Evolutionary conservation across 164 flowering plant species (phyloP).

Genomic region (Chimonanthus salicifolius): DNA sequence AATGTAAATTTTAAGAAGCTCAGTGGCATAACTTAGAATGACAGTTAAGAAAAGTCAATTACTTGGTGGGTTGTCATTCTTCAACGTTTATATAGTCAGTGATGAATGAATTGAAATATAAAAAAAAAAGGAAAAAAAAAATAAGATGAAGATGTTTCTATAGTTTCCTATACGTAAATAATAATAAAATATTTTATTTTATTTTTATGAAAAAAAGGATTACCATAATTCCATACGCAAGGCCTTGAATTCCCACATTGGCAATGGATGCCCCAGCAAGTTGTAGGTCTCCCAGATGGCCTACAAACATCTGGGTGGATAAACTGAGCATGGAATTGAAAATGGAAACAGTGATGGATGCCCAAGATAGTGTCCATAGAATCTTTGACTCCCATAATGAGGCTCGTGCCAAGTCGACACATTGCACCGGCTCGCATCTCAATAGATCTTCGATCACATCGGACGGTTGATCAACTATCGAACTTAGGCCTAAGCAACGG

Average conservation of each 20-base stretch:
- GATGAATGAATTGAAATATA: not conserved
- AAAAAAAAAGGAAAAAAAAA: too few species aligned
- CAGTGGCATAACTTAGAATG: too few species aligned
- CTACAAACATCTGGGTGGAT: slow-evolving; percentile 54
- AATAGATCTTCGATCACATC: slow-evolving; percentile 42
- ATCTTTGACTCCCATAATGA: slow-evolving; percentile 61
- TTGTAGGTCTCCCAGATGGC: slow-evolving; percentile 59
- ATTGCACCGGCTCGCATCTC: slow-evolving; percentile 18
- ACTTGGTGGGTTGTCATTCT: too few species aligned
- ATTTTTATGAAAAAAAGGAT: not conserved
- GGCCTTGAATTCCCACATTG: slow-evolving; percentile 75
- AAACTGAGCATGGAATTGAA: slow-evolving; percentile 71
- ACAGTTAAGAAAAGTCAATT: too few species aligned
- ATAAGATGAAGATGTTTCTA: not conserved
- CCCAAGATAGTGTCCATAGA: slow-evolving; percentile 50
- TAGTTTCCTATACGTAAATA: too few species aligned
- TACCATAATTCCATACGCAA: slow-evolving; percentile 82
- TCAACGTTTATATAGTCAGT: too few species aligned
- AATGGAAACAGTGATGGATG: slow-evolving; percentile 50
- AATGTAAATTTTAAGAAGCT: too few species aligned
- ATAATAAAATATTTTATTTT: too few species aligned
- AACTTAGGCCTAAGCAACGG: not conserved
- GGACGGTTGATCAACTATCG: not conserved
- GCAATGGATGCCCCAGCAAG: slow-evolving; percentile 77
- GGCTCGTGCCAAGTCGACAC: slow-evolving; percentile 37